Evolutionary conservation across 2,329 filamentous ascomycete genomes (phyloP).

Genomic region (Colletotrichum lindemuthianum): DNA sequence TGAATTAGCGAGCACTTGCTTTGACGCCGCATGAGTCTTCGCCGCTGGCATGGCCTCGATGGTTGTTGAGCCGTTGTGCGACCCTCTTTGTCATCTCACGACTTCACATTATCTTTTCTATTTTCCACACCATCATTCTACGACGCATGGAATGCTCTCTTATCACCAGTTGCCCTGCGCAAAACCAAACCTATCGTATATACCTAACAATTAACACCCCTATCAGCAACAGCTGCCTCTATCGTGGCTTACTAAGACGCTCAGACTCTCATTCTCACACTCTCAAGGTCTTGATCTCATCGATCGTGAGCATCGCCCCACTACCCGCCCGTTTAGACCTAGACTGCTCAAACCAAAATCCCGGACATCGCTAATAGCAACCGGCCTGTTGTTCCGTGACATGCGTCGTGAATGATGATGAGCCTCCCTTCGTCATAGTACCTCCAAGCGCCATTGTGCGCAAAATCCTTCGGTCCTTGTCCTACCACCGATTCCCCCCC

Average conservation of each 20-base stretch:
- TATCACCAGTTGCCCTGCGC: too few species aligned
- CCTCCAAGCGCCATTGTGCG: background rate
- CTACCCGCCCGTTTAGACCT: constrained; percentile 18
- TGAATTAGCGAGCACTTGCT: too few species aligned
- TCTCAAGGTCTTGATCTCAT: constrained; percentile 29
- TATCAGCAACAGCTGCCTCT: background rate
- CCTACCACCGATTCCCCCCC: background rate
- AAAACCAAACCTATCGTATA: background rate
- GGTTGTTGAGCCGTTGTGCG: background rate
- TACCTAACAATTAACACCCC: background rate
- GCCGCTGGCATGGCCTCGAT: background rate
- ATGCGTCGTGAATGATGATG: background rate
- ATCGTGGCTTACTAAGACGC: constrained; percentile 14
- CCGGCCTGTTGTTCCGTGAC: too few species aligned
- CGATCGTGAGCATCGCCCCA: constrained; percentile 28
- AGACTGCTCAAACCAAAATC: too few species aligned
- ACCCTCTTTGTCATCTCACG: background rate
- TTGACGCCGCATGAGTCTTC: constrained; percentile 1
- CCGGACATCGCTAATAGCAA: too few species aligned
- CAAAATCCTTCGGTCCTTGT: too few species aligned
- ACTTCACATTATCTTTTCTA: background rate
- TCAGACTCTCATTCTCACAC: constrained; percentile 17
- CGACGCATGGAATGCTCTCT: too few species aligned
- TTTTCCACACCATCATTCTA: background rate
- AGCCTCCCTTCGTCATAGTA: constrained; percentile 1